Conservation (phyloP, 2,329 filamentous ascomycete species). For the Scytalidium sp. region DNA sequence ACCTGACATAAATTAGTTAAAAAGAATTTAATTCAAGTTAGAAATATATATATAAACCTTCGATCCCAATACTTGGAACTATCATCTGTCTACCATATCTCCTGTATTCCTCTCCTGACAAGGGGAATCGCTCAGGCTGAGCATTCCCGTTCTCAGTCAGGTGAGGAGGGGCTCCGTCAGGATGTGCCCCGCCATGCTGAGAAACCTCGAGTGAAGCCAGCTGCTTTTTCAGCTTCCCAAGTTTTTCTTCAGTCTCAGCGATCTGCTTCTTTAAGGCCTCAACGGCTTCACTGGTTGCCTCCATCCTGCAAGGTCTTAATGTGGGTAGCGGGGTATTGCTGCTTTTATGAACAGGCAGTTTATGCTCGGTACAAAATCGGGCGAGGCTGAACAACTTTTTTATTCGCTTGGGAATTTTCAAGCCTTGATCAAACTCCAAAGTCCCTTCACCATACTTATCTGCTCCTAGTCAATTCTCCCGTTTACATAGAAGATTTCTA, state of each 20-base stretch:
- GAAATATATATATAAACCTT: conserved; percentile 46
- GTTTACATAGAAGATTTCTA: no score
- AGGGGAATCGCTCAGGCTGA: conserved; percentile 57
- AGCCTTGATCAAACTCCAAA: no score
- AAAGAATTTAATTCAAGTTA: neutral
- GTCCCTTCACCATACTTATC: no score
- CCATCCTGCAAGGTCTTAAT: conserved; percentile 32
- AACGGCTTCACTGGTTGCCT: conserved; percentile 25
- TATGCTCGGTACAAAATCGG: no score
- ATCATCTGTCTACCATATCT: conserved; percentile 92
- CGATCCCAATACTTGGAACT: conserved; percentile 74
- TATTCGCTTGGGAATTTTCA: no score
- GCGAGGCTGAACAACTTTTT: no score
- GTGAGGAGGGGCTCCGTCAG: neutral
- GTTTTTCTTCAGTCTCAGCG: conserved; percentile 42
- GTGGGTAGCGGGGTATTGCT: neutral
- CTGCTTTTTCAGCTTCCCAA: conserved; percentile 42
- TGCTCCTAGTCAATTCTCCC: no score
- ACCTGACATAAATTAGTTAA: conserved; percentile 43
- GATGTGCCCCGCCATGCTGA: neutral
- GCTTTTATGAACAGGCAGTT: conserved; percentile 5
- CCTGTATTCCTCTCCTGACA: conserved; percentile 71
- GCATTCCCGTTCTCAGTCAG: conserved; percentile 4
- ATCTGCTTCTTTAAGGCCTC: conserved; percentile 46
- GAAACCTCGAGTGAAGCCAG: conserved; percentile 29